Conservation (phyloP, 2,329 filamentous ascomycete species). For the Neonectria faginata region DNA sequence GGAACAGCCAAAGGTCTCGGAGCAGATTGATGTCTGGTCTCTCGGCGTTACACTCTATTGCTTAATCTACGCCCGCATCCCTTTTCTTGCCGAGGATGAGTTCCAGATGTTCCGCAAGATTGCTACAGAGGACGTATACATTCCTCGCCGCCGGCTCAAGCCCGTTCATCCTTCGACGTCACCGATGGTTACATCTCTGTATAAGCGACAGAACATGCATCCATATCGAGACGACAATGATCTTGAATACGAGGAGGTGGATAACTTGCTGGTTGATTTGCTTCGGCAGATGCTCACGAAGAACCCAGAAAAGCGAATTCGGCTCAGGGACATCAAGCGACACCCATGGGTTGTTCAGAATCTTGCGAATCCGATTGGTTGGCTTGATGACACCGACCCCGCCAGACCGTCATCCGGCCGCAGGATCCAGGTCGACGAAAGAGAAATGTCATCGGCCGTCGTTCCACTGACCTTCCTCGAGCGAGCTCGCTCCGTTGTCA, state of each 20-base stretch:
- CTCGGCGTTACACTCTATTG: constrained; percentile 96
- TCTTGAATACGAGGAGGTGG: constrained; percentile 86
- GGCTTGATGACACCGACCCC: constrained; percentile 96
- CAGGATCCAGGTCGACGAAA: constrained; percentile 91
- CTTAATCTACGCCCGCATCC: constrained; percentile 91
- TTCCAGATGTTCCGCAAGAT: constrained; percentile 93
- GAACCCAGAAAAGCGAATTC: constrained; percentile 89
- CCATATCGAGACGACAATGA: constrained; percentile 83
- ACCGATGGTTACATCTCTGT: constrained; percentile 65
- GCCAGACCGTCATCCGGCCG: constrained; percentile 80
- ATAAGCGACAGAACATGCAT: constrained; percentile 68
- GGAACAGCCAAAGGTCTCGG: constrained; percentile 82
- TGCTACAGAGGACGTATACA: constrained; percentile 91
- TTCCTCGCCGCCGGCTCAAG: constrained; percentile 83
- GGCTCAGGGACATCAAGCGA: constrained; percentile 89
- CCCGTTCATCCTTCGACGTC: constrained; percentile 74
- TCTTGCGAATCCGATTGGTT: constrained; percentile 77
- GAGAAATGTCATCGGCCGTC: constrained; percentile 90
- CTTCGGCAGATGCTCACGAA: constrained; percentile 85
- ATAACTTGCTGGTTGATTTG: constrained; percentile 82
- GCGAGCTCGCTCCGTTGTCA: constrained; percentile 82
- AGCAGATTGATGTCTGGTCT: constrained; percentile 97
- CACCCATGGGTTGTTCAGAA: constrained; percentile 91
- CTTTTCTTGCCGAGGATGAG: constrained; percentile 91
- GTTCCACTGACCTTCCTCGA: constrained; percentile 90